Conservation (phyloP, 2,329 filamentous ascomycete genomes). For the Aspergillus terreus region DNA sequence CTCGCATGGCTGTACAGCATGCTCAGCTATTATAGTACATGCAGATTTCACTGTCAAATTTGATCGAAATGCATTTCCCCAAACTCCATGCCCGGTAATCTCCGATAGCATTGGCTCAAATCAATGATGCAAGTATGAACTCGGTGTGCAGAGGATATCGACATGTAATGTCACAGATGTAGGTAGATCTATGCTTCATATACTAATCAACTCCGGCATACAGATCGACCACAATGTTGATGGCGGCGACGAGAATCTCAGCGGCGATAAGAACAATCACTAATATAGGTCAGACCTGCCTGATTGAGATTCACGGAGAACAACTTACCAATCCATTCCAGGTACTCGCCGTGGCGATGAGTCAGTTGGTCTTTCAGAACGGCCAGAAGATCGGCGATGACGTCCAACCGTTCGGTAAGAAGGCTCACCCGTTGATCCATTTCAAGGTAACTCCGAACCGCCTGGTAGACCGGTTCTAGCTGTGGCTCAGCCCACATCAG, state of each 20-base stretch:
- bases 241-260: conserved; percentile 85
- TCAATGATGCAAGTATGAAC: conserved; percentile 1
- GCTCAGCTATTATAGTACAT: conserved; percentile 6
- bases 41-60: background rate
- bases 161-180: background rate
- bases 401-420: conserved; percentile 82
- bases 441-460: conserved; percentile 90
- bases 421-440: conserved; percentile 94
- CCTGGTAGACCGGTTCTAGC: conserved; percentile 92
- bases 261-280: conserved; percentile 95
- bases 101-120: background rate
- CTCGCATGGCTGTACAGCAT: background rate
- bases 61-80: background rate
- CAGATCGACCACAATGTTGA: conserved; percentile 93
- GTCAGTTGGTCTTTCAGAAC: conserved; percentile 94
- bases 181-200: background rate
- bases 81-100: no score
- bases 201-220: conserved; percentile 64
- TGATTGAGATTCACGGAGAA: background rate
- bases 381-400: conserved; percentile 88
- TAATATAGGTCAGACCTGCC: conserved; percentile 29
- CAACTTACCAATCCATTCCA: conserved; percentile 80
- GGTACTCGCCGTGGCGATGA: conserved; percentile 83
- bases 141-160: background rate
- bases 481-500: conserved; percentile 98